These are phyloP conservation scores for Ogataea salicorniae DNA, from an alignment of 805 yeast species.

Conservation along the genomic window DNA sequence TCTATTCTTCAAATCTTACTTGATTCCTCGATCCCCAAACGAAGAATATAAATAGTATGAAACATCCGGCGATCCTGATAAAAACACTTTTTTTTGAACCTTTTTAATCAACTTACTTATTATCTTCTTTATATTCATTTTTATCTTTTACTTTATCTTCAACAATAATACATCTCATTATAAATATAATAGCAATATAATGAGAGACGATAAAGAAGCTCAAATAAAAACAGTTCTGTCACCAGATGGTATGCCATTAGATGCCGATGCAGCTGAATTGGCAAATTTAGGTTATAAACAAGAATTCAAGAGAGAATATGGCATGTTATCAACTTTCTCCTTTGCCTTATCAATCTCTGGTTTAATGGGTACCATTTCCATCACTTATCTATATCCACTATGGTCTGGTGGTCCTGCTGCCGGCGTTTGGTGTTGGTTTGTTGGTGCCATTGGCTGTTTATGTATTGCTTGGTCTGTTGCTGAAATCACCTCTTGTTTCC, in stretches of 20 bases:
- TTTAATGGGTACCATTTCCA: conserved; percentile 56
- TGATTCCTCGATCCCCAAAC: too few species aligned
- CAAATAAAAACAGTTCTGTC: conserved; percentile 15
- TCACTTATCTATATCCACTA: conserved; percentile 44
- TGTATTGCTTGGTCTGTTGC: conserved; percentile 49
- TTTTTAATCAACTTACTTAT: background rate
- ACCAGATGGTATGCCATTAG: conserved; percentile 20
- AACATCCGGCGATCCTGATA: background rate
- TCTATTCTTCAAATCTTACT: too few species aligned
- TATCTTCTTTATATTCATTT: background rate
- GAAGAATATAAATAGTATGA: too few species aligned
- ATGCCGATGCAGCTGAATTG: conserved; percentile 30
- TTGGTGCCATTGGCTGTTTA: conserved; percentile 49
- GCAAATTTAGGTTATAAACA: conserved; percentile 54
- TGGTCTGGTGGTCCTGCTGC: conserved; percentile 59
- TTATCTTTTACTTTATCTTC: background rate
- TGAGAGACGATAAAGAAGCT: conserved; percentile 17
- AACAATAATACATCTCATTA: background rate
- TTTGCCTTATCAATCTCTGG: conserved; percentile 65
- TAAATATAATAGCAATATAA: background rate
- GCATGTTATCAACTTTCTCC: conserved; percentile 57
- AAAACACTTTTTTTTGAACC: background rate
- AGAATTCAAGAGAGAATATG: conserved; percentile 53
- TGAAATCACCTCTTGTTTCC: conserved; percentile 45
- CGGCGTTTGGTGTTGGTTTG: conserved; percentile 58